Percentiles rank a stretch among this genome's conserved stretches.
Evolutionary conservation across 225 moss, liverwort and hornwort genomes (phyloP).

Genomic region (Polytrichum formosum): DNA sequence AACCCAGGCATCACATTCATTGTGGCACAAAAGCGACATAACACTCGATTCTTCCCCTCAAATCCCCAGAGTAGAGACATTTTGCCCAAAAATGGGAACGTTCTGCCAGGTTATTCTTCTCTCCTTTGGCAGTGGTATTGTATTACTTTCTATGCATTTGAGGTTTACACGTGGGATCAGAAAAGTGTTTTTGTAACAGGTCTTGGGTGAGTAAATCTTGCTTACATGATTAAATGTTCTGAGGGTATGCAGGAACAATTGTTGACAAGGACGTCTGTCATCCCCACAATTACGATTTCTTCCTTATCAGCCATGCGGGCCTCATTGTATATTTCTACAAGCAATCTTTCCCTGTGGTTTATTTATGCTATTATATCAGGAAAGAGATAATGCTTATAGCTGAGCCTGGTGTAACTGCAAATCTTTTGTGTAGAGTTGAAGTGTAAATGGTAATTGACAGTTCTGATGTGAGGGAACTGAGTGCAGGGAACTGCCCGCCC

Average conservation of each 20-base stretch:
- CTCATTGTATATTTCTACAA: constrained; percentile 52
- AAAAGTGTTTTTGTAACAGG: too few relatives aligned
- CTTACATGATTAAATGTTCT: neutral
- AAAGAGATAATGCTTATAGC: too few relatives aligned
- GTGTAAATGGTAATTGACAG: too few relatives aligned
- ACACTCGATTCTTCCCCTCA: constrained; percentile 84
- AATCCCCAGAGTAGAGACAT: constrained; percentile 32
- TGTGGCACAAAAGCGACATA: constrained; percentile 88
- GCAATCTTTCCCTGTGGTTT: too few relatives aligned
- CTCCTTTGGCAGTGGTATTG: neutral
- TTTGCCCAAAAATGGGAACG: constrained; percentile 56
- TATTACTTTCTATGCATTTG: neutral
- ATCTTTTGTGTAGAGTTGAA: too few relatives aligned
- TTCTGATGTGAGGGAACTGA: neutral
- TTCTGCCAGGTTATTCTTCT: constrained; percentile 56
- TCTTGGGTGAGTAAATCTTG: neutral
- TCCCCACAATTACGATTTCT: constrained; percentile 89
- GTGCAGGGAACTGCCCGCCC: constrained; percentile 86
- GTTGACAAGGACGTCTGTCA: constrained; percentile 87
- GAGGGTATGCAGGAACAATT: constrained; percentile 63
- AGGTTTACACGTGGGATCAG: too few relatives aligned
- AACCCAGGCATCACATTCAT: constrained; percentile 79
- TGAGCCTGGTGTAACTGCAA: too few relatives aligned
- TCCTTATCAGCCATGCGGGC: constrained; percentile 82
- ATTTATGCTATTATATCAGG: too few relatives aligned